Base-by-base conservation (phyloP, 2,329 filamentous ascomycete genomes). In the Arthrobotrys sinensis region DNA sequence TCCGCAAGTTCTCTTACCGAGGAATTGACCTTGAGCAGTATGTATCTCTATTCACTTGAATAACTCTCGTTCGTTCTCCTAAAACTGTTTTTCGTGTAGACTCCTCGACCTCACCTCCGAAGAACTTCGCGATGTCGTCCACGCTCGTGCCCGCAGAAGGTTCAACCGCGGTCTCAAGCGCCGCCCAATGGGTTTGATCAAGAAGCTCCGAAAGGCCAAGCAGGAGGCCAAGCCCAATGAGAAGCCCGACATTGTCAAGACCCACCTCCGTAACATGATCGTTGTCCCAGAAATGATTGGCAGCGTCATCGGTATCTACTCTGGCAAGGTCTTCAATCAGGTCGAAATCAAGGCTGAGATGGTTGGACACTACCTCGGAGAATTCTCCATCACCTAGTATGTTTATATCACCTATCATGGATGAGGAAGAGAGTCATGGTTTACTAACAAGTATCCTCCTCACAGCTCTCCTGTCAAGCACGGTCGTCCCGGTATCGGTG, bases 301-400 rank as follows among this genome's bases (percentile, higher is more conserved):
- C 85, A 93, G 90, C 87, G 95, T 99, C 85, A 92, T 99, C 85
- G 96, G 94, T 86, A 96, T 99, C 90, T 99, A 99, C 93, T 97
- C 93, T 83, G 96, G 96, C 86, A 99, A 99, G 92, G 94, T 98
- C 88, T 99, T 99, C 93, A 99, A 99, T 92, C 95, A 97, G 91
- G 94, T 99, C 84, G 96, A 99, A 88, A 96, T 99, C 89, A 97
- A 97, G 92, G 96, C 96, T 84, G 96, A 99, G 91, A 99, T 99
- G 96, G 96, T 99, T 87, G 96, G 96, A 87, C 95, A 98, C 90
- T 97, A 97, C 90, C 90, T 99, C 83, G 96, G 90, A 85, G 96
- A 99, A 89, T 99, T 99, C 91, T 97, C 94, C 83, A 99, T 99
- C 89, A 96, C 95, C 89, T 99, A 99, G 93, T 97, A 92, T 84